These are phyloP conservation scores for Synchytrium microbalum DNA, from an alignment of 371 early-diverging fungal species.

Conservation along the genomic window DNA sequence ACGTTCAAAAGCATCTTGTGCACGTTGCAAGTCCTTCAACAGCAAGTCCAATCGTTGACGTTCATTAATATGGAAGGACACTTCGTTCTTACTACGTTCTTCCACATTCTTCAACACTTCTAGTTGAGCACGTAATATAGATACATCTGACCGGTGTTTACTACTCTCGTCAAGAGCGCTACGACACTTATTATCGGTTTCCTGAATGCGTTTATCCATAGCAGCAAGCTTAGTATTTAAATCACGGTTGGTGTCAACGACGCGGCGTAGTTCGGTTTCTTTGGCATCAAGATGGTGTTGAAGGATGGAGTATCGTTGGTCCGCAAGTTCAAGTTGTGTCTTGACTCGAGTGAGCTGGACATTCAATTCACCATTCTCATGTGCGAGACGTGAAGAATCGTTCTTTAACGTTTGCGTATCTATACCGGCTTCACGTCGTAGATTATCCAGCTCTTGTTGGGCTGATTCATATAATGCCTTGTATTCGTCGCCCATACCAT, in stretches of 20 bases:
- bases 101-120: neutral
- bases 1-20: conserved; percentile 23
- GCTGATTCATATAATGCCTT: conserved; percentile 8
- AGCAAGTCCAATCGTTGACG: conserved; percentile 6
- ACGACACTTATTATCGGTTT: conserved; percentile 27
- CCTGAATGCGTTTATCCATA: conserved; percentile 16
- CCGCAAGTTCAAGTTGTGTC: conserved; percentile 13
- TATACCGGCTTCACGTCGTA: conserved; percentile 41
- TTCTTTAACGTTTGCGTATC: conserved; percentile 43
- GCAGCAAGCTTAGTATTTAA: conserved; percentile 45
- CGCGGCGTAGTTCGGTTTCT: neutral
- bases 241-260: conserved; percentile 12
- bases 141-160: neutral
- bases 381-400: conserved; percentile 21
- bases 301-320: conserved; percentile 15
- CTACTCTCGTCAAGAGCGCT: conserved; percentile 4
- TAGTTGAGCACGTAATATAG: neutral
- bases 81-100: neutral
- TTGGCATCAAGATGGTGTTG: conserved; percentile 6
- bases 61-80: neutral
- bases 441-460: conserved; percentile 48
- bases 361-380: conserved; percentile 34
- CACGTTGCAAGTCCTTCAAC: conserved; percentile 28
- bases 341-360: conserved; percentile 25
- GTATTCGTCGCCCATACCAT: conserved; percentile 6